Conservation (phyloP, 139 green algal species). For the Closterium sp. region DNA sequence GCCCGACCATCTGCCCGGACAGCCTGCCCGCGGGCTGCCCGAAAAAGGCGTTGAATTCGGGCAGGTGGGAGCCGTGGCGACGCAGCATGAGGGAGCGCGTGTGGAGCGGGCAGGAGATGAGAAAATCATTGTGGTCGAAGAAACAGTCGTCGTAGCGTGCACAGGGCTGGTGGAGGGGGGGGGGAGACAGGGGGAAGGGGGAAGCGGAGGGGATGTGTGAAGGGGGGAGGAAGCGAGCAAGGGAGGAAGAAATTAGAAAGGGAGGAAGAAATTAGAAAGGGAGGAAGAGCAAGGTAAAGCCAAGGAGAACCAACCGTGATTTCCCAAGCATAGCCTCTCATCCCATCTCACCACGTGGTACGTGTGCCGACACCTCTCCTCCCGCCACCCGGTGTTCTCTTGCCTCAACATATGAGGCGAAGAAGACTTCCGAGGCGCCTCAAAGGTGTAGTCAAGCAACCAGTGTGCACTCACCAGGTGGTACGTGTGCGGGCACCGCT, state of each 20-base stretch:
- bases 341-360: slow-evolving; percentile 51
- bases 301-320: too few species aligned
- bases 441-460: too few species aligned
- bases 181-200: slow-evolving; percentile 1
- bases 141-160: slow-evolving; percentile 32
- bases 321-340: too few species aligned
- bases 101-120: slow-evolving; percentile 50
- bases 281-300: too few species aligned
- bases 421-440: too few species aligned
- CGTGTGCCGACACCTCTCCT: slow-evolving; percentile 31
- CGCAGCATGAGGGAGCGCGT: neutral
- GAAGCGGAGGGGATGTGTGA: too few species aligned
- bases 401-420: too few species aligned
- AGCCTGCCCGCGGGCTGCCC: neutral
- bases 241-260: too few species aligned
- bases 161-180: slow-evolving; percentile 25
- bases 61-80: neutral
- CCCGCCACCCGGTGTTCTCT: slow-evolving; percentile 40
- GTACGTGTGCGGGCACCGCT: slow-evolving; percentile 42
- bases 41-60: neutral
- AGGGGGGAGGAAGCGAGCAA: too few species aligned
- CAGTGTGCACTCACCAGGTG: slow-evolving; percentile 51
- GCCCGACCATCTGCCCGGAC: neutral
- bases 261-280: too few species aligned
- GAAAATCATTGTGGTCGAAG: slow-evolving; percentile 45